A percentile compares a stretch with the other conserved stretches of the same genome.
Conservation (phyloP, 31 red algal species). For the Odonthalia washingtoniensis region DNA sequence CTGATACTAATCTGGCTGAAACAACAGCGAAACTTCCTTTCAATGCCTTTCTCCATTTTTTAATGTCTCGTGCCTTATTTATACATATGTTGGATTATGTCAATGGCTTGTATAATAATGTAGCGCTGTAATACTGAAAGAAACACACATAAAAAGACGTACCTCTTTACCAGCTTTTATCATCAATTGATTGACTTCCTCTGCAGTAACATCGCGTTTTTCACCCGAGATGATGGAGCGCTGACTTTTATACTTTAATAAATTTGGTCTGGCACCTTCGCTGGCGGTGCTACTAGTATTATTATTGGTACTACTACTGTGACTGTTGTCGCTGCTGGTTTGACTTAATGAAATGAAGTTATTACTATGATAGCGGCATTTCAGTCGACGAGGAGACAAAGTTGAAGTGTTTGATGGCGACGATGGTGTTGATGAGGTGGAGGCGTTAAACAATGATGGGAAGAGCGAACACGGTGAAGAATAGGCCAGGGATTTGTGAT, state of each 20-base stretch:
- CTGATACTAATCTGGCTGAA: conserved; percentile 61
- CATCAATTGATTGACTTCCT: conserved; percentile 78
- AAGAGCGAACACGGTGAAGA: no score
- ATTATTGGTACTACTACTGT: no score
- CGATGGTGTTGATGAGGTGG: no score
- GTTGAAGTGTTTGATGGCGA: no score
- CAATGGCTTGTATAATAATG: not conserved
- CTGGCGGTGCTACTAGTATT: no score
- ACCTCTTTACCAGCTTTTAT: conserved; percentile 70
- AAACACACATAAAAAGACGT: conserved; percentile 2
- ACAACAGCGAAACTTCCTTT: conserved; percentile 77
- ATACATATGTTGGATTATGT: not conserved
- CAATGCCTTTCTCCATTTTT: conserved; percentile 79
- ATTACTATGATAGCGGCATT: no score
- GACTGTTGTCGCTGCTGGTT: no score
- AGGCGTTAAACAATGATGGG: no score
- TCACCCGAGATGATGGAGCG: conserved; percentile 75
- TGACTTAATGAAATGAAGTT: no score
- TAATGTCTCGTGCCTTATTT: conserved; percentile 59
- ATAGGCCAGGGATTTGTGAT: no score
- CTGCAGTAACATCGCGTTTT: conserved; percentile 54
- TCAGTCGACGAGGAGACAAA: no score
- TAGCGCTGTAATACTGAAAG: no score
- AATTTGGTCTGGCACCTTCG: conserved; percentile 42
- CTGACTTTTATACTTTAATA: conserved; percentile 71